Base-by-base conservation (phyloP, 2,329 filamentous ascomycete genomes). In the Sporothrix euskadiensis region DNA sequence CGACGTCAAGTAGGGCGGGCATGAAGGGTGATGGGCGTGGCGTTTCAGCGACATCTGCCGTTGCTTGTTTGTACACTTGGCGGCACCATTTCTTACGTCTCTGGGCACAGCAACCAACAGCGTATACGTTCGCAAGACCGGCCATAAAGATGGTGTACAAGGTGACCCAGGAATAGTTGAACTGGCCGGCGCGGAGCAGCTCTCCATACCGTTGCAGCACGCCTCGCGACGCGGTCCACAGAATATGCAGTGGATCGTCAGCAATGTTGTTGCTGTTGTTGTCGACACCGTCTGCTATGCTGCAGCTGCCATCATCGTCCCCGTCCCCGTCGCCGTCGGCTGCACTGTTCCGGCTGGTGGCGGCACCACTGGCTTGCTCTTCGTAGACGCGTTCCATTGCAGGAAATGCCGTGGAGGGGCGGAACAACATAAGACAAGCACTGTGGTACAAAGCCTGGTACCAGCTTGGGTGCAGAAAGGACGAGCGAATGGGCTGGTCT, bases 151-250 rank as follows among this genome's bases (percentile, higher is more conserved):
- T 75, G n/a, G 72, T 73, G 49, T 77, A 75, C 39, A 77, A 56
- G 16, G 73, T 74, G 14, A 77, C 73, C 76, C 76, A 77, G 7
- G 76, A 77, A 71, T 76, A 77, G 59, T 77, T 76, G 52, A 77
- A 73, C 14, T 72, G 72, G 2, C 76, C 74, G 26, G 71, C 71
- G 0, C 73, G 70, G 14, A 76, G 66, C 8, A 71, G 32, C 41
- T 71, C 69, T 22, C 56, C 54, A 30, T 71, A 71, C 7, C 56
- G 56, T 14, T 63, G 69, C 26, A 71, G 26, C 7, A 71, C 69
- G 4, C 69, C 57, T 1, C 69, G 56, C 1, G 69, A 71, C n/a
- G 69, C 69, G 1, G 69, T 63, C 69, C 69, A 71, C 12, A 71
- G 19, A 16, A 63, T 63, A 12, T 63, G 59, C 59, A 63, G 19